These are phyloP conservation scores for Eucalyptus fibrosa DNA, from an alignment of 345 rosid genomes.

Conservation along the genomic window DNA sequence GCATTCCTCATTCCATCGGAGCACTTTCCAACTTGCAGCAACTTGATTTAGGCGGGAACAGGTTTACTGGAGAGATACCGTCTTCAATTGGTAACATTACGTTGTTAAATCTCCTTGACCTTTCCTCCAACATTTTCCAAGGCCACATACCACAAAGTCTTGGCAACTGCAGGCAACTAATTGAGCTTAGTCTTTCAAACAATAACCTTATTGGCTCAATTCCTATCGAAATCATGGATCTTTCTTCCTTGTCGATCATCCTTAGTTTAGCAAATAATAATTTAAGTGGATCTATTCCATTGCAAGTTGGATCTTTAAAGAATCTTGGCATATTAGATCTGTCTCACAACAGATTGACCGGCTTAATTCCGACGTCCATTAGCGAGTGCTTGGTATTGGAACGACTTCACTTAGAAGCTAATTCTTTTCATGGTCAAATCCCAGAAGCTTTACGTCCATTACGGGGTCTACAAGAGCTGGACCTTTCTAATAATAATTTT, in stretches of 20 bases:
- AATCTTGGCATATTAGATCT: not conserved
- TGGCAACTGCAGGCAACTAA: fast-evolving
- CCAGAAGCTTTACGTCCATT: not conserved
- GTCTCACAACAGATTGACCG: not conserved
- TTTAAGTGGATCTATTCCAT: not conserved
- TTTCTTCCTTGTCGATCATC: not conserved
- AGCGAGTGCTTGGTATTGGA: not conserved
- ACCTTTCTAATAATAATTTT: not conserved
- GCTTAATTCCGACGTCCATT: fast-evolving
- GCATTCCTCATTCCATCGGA: not conserved
- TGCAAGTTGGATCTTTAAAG: not conserved
- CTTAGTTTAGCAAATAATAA: not conserved
- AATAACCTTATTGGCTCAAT: not conserved
- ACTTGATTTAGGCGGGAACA: fast-evolving
- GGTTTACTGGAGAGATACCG: not conserved
- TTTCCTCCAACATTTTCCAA: not conserved
- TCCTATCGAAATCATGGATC: not conserved
- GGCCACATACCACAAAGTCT: not conserved
- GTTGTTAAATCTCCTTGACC: fast-evolving
- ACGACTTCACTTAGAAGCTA: not conserved
- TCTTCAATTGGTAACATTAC: not conserved
- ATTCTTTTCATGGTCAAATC: not conserved
- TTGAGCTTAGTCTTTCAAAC: fast-evolving
- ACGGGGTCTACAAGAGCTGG: not conserved
- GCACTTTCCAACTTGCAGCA: fast-evolving